phyloP scores from a whole-genome alignment of 2,329 filamentous ascomycete species.

The Fusarium xyrophilum region DNA sequence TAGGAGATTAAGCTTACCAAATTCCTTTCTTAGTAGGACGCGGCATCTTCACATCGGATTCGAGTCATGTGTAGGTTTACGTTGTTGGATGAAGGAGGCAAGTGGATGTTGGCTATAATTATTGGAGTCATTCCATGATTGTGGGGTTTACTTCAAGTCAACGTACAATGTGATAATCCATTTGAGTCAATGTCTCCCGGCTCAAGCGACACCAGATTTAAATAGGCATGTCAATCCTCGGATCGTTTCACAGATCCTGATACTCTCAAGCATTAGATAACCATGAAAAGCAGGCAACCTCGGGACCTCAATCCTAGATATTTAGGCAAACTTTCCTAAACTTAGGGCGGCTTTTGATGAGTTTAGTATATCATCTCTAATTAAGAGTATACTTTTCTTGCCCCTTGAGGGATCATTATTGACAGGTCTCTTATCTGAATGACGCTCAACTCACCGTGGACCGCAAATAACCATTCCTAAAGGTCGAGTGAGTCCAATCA shows the following conservation, averaged over 20 bases:
- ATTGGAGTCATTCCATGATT: neutral
- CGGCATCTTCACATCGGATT: conserved; percentile 15
- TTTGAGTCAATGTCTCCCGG: rapidly evolving
- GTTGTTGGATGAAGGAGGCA: neutral
- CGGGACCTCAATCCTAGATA: neutral
- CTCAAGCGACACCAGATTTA: neutral
- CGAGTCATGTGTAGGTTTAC: too few species aligned
- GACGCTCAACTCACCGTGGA: neutral
- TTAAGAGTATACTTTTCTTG: rapidly evolving
- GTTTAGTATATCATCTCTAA: too few species aligned
- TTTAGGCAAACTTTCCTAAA: neutral
- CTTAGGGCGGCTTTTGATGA: neutral
- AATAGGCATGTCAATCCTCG: too few species aligned
- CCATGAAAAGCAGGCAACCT: rapidly evolving
- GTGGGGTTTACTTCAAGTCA: neutral
- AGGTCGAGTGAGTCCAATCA: neutral
- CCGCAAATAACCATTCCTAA: neutral
- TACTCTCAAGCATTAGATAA: neutral
- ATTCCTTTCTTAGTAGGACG: conserved; percentile 34
- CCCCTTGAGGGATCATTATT: rapidly evolving
- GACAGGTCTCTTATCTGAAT: neutral
- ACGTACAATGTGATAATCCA: too few species aligned
- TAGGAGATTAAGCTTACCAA: neutral
- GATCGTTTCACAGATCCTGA: neutral
- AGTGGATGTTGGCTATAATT: neutral